A percentile compares a stretch with the other conserved stretches of the same genome.
Evolutionary conservation across 495 filamentous ascomycete species (phyloP).

Genomic region (Daldinia loculata): DNA sequence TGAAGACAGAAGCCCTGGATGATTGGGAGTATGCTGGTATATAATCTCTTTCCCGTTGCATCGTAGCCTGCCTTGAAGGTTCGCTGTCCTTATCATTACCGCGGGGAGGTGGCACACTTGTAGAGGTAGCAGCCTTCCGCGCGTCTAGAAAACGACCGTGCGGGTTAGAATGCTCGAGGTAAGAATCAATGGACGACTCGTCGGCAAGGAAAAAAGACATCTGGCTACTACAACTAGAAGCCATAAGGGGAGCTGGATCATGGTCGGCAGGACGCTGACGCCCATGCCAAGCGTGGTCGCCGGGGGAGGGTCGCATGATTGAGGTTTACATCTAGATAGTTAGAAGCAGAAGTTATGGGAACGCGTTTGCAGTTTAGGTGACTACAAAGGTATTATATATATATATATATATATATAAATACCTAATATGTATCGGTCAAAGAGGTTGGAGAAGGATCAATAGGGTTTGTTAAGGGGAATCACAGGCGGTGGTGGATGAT

Average conservation of each 20-base stretch:
- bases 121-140: constrained; percentile 37
- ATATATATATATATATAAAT: neutral
- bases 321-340: constrained; percentile 33
- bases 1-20: constrained; percentile 35
- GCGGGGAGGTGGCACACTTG: constrained; percentile 14
- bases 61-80: constrained; percentile 8
- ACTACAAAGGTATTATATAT: constrained; percentile 15
- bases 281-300: constrained; percentile 48
- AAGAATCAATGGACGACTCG: constrained; percentile 61
- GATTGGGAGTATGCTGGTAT: constrained; percentile 27
- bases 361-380: neutral
- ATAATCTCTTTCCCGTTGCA: constrained; percentile 31
- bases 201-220: constrained; percentile 67
- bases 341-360: constrained; percentile 8
- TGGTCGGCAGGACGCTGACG: constrained; percentile 48
- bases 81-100: constrained; percentile 35
- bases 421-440: neutral
- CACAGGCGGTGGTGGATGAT: constrained; percentile 28
- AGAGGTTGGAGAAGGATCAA: constrained; percentile 8
- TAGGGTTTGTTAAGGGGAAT: constrained; percentile 8
- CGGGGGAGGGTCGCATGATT: constrained; percentile 53
- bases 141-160: constrained; percentile 48
- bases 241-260: constrained; percentile 41
- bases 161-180: constrained; percentile 46
- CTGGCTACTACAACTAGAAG: constrained; percentile 43